A percentile compares a stretch with the other conserved stretches of the same genome.
Conservation (phyloP, 2,329 filamentous ascomycete genomes). For the Didymella pomorum region DNA sequence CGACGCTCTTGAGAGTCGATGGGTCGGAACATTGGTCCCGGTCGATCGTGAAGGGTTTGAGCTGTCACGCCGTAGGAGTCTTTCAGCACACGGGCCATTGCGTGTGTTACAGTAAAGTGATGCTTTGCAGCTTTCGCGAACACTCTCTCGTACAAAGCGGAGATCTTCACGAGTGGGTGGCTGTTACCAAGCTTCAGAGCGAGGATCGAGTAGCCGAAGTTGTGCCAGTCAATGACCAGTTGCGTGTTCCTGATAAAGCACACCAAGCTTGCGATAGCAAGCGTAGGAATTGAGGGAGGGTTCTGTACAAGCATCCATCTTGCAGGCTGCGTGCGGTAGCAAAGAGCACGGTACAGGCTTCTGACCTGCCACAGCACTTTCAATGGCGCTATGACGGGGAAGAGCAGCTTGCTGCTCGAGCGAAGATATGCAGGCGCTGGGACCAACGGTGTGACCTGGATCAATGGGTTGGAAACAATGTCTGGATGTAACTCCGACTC, state of each 20-base stretch:
- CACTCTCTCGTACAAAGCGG: constrained; percentile 77
- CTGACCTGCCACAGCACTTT: constrained; percentile 87
- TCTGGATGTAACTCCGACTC: constrained; percentile 85
- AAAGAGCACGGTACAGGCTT: constrained; percentile 74
- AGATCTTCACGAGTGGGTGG: constrained; percentile 80
- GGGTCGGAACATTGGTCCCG: constrained; percentile 82
- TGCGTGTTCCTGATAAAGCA: constrained; percentile 80
- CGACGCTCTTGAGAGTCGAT: constrained; percentile 55
- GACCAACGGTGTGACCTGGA: constrained; percentile 75
- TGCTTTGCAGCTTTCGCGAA: constrained; percentile 73
- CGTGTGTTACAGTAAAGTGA: constrained; percentile 88
- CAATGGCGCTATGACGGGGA: constrained; percentile 78
- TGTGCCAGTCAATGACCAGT: constrained; percentile 97
- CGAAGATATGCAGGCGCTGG: constrained; percentile 72
- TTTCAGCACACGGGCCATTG: constrained; percentile 80
- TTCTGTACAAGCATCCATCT: constrained; percentile 93
- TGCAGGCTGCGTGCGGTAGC: constrained; percentile 75
- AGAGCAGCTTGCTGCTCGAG: constrained; percentile 74
- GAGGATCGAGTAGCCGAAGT: constrained; percentile 96
- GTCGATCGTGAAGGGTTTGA: constrained; percentile 74
- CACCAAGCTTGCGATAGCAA: constrained; percentile 76
- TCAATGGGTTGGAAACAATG: constrained; percentile 71
- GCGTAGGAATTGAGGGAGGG: constrained; percentile 90
- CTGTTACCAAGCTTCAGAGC: constrained; percentile 67
- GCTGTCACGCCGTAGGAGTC: constrained; percentile 70